Evolutionary conservation across 176 grass and related monocot species (phyloP).

Genomic region (Saccharum officinarum): DNA sequence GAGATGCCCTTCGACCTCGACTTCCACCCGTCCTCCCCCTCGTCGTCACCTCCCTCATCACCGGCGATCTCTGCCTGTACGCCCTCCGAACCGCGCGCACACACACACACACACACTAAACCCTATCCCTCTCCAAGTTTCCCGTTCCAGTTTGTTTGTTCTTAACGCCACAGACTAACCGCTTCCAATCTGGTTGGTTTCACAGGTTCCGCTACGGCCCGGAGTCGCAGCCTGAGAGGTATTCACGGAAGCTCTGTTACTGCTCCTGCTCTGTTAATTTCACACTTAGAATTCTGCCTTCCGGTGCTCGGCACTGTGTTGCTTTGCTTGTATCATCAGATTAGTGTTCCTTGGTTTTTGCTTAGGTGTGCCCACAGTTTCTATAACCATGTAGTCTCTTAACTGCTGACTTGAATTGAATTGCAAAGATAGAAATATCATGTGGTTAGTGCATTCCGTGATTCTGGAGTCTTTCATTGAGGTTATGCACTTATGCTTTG

Average conservation of each 20-base stretch:
- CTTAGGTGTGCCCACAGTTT: not conserved
- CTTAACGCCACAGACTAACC: not conserved
- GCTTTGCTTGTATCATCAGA: not conserved
- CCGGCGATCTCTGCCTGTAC: conserved; percentile 81
- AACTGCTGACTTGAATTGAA: not conserved
- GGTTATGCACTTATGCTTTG: not conserved
- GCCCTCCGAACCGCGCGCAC: not conserved
- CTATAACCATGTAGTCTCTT: not conserved
- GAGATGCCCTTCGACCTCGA: conserved; percentile 60
- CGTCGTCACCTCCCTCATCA: conserved; percentile 76
- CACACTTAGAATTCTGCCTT: not conserved
- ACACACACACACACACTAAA: not conserved
- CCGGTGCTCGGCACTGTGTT: not conserved
- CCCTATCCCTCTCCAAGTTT: not conserved
- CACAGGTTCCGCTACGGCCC: conserved; percentile 65
- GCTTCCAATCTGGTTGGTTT: not conserved
- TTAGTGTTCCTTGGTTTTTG: not conserved
- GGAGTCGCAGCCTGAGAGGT: conserved; percentile 75
- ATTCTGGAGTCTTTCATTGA: not conserved
- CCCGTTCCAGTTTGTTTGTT: not conserved
- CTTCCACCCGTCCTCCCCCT: conserved; percentile 81
- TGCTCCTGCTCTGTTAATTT: not conserved
- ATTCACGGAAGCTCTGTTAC: not conserved
- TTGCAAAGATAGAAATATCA: not conserved
- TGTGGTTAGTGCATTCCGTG: not conserved